Percentiles rank a stretch among this genome's conserved stretches.
These are phyloP conservation scores for Kuraishia borneana DNA, from an alignment of 805 yeast species.

Conservation along the genomic window DNA sequence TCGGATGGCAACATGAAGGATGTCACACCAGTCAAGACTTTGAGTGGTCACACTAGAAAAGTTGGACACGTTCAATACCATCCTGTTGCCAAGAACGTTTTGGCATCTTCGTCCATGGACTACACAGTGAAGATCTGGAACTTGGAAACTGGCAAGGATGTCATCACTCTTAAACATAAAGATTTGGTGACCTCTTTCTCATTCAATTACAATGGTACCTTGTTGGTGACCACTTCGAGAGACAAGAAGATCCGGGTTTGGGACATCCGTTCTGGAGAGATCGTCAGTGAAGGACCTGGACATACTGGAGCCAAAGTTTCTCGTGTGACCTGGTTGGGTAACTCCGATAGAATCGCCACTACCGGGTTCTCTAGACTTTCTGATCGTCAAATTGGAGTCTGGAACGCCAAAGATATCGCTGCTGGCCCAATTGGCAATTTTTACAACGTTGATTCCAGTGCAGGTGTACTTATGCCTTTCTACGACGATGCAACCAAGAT, in stretches of 20 bases:
- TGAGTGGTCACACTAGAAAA: slow-evolving; percentile 84
- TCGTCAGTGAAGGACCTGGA: slow-evolving; percentile 77
- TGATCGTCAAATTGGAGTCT: slow-evolving; percentile 90
- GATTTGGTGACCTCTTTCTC: slow-evolving; percentile 90
- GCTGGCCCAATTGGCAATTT: slow-evolving; percentile 88
- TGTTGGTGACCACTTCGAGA: slow-evolving; percentile 80
- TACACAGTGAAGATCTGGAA: slow-evolving; percentile 91
- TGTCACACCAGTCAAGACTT: slow-evolving; percentile 55
- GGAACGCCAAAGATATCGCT: slow-evolving; percentile 71
- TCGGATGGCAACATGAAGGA: slow-evolving; percentile 51
- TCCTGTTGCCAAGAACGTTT: slow-evolving; percentile 77
- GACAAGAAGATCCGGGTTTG: slow-evolving; percentile 86
- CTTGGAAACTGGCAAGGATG: slow-evolving; percentile 59
- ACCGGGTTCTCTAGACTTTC: slow-evolving; percentile 91
- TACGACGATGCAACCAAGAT: slow-evolving; percentile 74
- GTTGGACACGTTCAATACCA: slow-evolving; percentile 89
- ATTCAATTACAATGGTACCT: slow-evolving; percentile 82
- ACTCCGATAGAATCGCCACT: slow-evolving; percentile 73
- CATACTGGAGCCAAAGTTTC: slow-evolving; percentile 90
- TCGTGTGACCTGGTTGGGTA: slow-evolving; percentile 86
- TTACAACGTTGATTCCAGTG: slow-evolving; percentile 74
- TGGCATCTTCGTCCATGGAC: slow-evolving; percentile 88
- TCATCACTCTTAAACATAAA: slow-evolving; percentile 68
- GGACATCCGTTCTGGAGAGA: slow-evolving; percentile 71
- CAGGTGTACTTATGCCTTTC: slow-evolving; percentile 90